These are phyloP conservation scores for Colletotrichum navitas DNA, from an alignment of 2,329 filamentous ascomycete species.

Conservation along the genomic window DNA sequence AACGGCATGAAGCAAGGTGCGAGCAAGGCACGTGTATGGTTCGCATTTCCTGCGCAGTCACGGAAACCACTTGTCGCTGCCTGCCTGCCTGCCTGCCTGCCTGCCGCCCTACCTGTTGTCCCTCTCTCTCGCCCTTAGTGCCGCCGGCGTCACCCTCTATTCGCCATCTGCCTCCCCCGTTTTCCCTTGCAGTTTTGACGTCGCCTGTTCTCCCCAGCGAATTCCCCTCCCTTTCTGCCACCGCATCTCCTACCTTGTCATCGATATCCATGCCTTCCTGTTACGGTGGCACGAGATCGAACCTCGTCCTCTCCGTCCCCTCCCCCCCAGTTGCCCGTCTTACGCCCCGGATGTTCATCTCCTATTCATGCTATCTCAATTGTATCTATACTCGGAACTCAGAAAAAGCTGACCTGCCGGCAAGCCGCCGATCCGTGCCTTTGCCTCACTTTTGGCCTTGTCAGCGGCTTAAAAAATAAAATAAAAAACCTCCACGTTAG, in stretches of 20 bases:
- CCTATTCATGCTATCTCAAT: not conserved
- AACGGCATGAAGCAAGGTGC: slow-evolving; percentile 2
- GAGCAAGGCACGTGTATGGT: slow-evolving; percentile 2
- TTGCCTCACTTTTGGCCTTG: not conserved
- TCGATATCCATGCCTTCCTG: not conserved
- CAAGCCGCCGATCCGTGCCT: not conserved
- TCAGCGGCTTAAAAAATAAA: not conserved
- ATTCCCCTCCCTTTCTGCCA: not conserved
- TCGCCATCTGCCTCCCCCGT: not conserved
- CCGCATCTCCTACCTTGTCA: not conserved
- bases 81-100: slow-evolving; percentile 3
- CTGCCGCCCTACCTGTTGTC: not conserved
- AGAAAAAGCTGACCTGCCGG: not conserved
- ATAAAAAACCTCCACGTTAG: not conserved
- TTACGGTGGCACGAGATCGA: not conserved
- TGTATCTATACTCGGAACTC: not conserved
- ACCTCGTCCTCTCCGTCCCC: not conserved
- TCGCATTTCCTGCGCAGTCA: not conserved
- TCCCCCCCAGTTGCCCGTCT: not conserved
- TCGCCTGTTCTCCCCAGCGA: not conserved
- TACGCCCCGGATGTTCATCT: not conserved
- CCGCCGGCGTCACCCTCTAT: not conserved
- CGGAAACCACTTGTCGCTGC: slow-evolving; percentile 2
- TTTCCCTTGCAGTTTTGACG: slow-evolving; percentile 19
- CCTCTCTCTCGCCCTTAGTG: not conserved